phyloP scores from a whole-genome alignment of 257 asterid genomes.

The Plantago elongata region DNA sequence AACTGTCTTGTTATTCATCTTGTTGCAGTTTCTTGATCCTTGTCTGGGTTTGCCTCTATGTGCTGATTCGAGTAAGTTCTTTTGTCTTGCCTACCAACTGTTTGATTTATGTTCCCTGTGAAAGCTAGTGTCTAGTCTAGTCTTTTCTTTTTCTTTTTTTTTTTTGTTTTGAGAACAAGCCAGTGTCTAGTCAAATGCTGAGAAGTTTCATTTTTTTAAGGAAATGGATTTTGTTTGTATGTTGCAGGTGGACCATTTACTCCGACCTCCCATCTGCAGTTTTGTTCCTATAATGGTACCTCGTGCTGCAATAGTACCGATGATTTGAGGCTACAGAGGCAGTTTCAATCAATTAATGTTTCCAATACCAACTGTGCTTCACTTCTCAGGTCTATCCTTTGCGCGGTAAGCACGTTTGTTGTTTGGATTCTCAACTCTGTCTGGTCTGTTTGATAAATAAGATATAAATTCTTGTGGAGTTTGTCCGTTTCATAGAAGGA shows the following conservation, averaged over 20 bases:
- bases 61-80: slow-evolving; percentile 58
- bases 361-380: slow-evolving; percentile 72
- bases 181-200: too few species aligned
- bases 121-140: too few species aligned
- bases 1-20: slow-evolving; percentile 24
- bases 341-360: slow-evolving; percentile 52
- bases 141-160: too few species aligned
- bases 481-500: too few species aligned
- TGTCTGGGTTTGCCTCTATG: slow-evolving; percentile 54
- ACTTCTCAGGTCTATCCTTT: slow-evolving; percentile 59
- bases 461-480: too few species aligned
- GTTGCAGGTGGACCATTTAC: slow-evolving; percentile 57
- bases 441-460: too few species aligned
- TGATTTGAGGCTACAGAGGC: slow-evolving; percentile 46
- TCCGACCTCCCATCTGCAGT: slow-evolving; percentile 37
- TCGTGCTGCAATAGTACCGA: slow-evolving; percentile 58
- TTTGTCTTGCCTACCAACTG: slow-evolving; percentile 4
- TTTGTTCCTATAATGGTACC: slow-evolving; percentile 70
- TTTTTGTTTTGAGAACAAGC: too few species aligned
- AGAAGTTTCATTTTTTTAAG: neutral
- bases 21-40: slow-evolving; percentile 53
- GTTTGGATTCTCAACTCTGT: too few species aligned
- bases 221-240: neutral
- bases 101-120: slow-evolving; percentile 12
- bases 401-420: slow-evolving; percentile 49